These are phyloP conservation scores for Cicer pinnatifidum DNA, from an alignment of 306 rosid genomes.

Conservation along the genomic window DNA sequence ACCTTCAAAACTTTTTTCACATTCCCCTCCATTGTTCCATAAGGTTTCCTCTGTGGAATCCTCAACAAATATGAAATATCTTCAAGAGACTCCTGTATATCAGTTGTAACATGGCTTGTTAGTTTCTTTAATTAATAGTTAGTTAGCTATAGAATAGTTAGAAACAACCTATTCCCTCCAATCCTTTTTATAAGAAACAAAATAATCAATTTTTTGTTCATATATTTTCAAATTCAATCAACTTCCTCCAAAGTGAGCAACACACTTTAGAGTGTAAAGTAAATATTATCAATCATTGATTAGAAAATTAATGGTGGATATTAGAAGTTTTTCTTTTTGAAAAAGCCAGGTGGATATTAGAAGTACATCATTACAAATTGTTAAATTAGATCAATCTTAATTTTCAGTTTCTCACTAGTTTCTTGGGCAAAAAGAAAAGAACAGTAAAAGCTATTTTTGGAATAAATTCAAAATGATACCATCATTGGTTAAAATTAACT, in stretches of 20 bases:
- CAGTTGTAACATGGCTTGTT: background rate
- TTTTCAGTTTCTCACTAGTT: background rate
- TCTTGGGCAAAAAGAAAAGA: background rate
- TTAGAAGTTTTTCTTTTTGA: too few species aligned
- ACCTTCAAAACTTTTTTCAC: conserved; percentile 94
- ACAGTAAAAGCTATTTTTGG: background rate
- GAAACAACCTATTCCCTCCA: background rate
- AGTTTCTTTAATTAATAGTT: background rate
- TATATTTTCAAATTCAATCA: background rate
- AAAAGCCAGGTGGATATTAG: too few species aligned
- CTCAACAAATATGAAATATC: conserved; percentile 83
- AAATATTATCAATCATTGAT: too few species aligned
- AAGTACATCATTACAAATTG: too few species aligned
- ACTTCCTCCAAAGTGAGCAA: too few species aligned
- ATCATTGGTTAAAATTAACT: background rate
- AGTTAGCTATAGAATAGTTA: background rate
- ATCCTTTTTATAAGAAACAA: background rate
- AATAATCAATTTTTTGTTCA: background rate
- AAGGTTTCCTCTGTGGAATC: conserved; percentile 96
- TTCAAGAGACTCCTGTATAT: conserved; percentile 77
- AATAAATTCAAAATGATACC: background rate
- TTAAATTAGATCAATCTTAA: too few species aligned
- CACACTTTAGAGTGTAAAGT: too few species aligned
- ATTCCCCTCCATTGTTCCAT: conserved; percentile 94
- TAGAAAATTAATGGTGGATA: too few species aligned